Base-by-base conservation (phyloP, 495 filamentous ascomycete species). In the Lasiosphaeris hirsuta region DNA sequence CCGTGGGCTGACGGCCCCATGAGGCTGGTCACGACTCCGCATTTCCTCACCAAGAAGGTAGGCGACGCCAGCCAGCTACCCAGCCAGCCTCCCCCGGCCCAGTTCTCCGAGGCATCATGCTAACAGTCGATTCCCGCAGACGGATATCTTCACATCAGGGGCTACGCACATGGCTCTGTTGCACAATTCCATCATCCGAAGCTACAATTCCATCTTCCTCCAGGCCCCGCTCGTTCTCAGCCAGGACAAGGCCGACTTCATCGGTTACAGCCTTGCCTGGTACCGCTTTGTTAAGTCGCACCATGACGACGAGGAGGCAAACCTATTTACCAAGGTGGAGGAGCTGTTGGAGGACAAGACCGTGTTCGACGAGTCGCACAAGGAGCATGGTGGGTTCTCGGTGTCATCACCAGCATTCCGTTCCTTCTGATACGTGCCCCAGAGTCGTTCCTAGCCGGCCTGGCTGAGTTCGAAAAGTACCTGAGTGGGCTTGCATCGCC, bases 91-190 rank as follows among this genome's bases (percentile, higher is more conserved):
- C 35, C 36, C 49, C n/a, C 6, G 7, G 50, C 17, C 15, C 17
- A 38, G 8, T 14, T 34, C 39, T n/a, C 51, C 17, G 10, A 36
- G 39, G 1, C 15, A 5, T 1, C 10, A 42, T 10, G 4, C 6
- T n/a, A 14, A 30, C 33, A 3, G 11, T 18, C 23, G 14, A 8
- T 2, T 0, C 15, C 42, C 9, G 10, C 54, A 77, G 77, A 75
- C 75, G 39, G 77, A 79, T 60, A 66, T 79, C 60, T 79, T 79
- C 63, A 77, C 75, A 4, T 72, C 75, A 2, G 77, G 77, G 33
- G 80, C 82, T 5, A 81, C 81, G 11, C 79, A 84, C 61, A 85
- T 85, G 82, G 77, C 79, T 2, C 65, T 83, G 48, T 69, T 83
- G 15, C 54, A 85, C 69, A 85, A 85, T 67, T 72, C 75, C 37